Conservation (phyloP, 257 asterid genomes). For the Solanum chiquidenum region DNA sequence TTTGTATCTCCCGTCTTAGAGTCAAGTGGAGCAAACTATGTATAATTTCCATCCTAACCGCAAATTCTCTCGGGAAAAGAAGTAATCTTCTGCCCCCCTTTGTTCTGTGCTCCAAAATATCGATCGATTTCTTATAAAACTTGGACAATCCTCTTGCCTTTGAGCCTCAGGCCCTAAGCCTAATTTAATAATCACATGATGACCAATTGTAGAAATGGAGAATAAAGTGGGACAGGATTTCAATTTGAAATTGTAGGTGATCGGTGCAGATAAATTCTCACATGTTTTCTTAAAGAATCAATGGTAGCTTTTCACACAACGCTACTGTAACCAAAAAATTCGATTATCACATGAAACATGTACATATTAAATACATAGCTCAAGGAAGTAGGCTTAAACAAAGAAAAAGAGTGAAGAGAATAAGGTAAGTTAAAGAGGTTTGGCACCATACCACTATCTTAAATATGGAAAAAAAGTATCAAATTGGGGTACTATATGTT, state of each 20-base stretch:
- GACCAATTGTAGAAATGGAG: background rate
- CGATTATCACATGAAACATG: background rate
- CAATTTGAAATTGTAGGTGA: background rate
- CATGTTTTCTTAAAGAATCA: background rate
- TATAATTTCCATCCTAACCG: no score
- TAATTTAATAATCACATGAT: background rate
- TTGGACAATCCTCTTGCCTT: no score
- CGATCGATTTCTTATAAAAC: background rate
- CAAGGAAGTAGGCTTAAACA: background rate
- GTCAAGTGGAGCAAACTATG: no score
- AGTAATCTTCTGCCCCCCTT: no score
- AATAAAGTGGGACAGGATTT: background rate
- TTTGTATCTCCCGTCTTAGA: no score
- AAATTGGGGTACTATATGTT: background rate
- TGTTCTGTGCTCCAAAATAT: no score
- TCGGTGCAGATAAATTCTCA: background rate
- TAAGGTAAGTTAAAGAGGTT: background rate
- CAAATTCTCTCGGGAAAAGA: background rate
- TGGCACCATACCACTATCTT: background rate
- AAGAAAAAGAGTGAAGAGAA: background rate
- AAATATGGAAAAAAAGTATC: background rate
- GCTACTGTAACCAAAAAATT: background rate
- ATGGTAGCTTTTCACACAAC: background rate
- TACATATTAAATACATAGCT: background rate
- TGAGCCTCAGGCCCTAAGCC: background rate